Base-by-base conservation (phyloP, 148 eudicot species). In the Salicornia ramosissima region DNA sequence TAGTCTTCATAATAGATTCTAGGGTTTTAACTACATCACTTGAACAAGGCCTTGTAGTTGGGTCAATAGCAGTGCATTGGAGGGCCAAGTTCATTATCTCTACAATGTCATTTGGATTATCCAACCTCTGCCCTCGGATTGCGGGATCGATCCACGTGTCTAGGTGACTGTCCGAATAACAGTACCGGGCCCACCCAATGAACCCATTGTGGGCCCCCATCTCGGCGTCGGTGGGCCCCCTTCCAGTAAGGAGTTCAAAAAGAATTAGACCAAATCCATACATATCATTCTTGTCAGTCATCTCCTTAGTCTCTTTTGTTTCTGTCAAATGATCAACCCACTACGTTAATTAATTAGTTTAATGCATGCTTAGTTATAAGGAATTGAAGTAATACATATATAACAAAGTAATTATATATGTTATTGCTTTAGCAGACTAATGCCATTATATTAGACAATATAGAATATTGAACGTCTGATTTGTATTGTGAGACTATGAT, bases 111-210 rank as follows among this genome's bases (percentile, higher is more conserved):
- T 78, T 84, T 22, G 78, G 84, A 52, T 81, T 72, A 21, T 57
- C 68, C 34, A 61, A 33, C 10, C 34, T 53, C 5, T 75, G 60
- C 10, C 61, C 74, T 74, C 51, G 82, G 50, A 89, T 71, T 7
- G 15, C 58, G 0, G 90, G 83, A 79, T 89, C 91, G 14, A 86
- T 78, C 97, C 97, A 92, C 59, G 77, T 67, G 70, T 89, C 92
- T 9, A 92, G 82, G 78, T 85, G 96, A 65, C 96, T 85, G 16
- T 92, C 96, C 1, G 96, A 83, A 81, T 92, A 92, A 80, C 92
- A 87, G 6, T 87, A 87, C 2, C 83, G 79, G 21, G 92, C 96
- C 96, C 97, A 92, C 45, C 74, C 90, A 2, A 89, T 80, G 12
- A 92, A 39, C 54, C 77, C 82, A 24, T 81, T 78, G 5, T 85